phyloP scores from a whole-genome alignment of 768 basidiomycete species.

The Psilocybe azurescens region DNA sequence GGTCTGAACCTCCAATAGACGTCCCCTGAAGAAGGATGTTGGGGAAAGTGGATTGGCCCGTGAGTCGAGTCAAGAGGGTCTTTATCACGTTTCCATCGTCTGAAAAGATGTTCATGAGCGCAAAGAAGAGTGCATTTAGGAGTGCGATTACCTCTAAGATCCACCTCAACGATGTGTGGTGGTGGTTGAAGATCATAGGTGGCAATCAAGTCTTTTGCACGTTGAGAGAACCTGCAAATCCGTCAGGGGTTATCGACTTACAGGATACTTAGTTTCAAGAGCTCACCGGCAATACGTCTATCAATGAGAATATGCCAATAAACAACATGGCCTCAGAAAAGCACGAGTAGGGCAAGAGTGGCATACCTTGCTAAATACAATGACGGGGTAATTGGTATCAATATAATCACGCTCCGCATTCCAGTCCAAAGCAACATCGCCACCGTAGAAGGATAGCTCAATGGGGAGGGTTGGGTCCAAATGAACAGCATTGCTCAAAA shows the following conservation, averaged over 20 bases:
- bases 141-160: slow-evolving; percentile 59
- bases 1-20: slow-evolving; percentile 71
- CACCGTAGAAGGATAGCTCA: slow-evolving; percentile 58
- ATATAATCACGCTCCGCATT: slow-evolving; percentile 44
- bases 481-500: slow-evolving; percentile 41
- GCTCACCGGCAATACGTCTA: slow-evolving; percentile 81
- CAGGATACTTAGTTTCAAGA: not conserved
- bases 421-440: slow-evolving; percentile 51
- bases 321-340: slow-evolving; percentile 3
- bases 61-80: slow-evolving; percentile 66
- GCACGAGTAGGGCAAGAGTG: too few relatives aligned
- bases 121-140: not conserved
- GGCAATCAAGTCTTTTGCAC: slow-evolving; percentile 66
- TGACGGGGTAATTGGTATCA: slow-evolving; percentile 59
- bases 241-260: not conserved
- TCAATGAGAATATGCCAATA: slow-evolving; percentile 1
- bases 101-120: slow-evolving; percentile 28
- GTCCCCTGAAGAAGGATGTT: slow-evolving; percentile 71
- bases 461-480: slow-evolving; percentile 55
- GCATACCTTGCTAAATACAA: slow-evolving; percentile 83
- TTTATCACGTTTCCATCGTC: slow-evolving; percentile 72
- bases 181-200: slow-evolving; percentile 64
- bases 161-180: slow-evolving; percentile 78
- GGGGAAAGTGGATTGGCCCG: slow-evolving; percentile 73
- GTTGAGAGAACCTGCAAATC: slow-evolving; percentile 56